phyloP scores from a whole-genome alignment of 768 basidiomycete species.

The Candolleomyces aberdarensis region DNA sequence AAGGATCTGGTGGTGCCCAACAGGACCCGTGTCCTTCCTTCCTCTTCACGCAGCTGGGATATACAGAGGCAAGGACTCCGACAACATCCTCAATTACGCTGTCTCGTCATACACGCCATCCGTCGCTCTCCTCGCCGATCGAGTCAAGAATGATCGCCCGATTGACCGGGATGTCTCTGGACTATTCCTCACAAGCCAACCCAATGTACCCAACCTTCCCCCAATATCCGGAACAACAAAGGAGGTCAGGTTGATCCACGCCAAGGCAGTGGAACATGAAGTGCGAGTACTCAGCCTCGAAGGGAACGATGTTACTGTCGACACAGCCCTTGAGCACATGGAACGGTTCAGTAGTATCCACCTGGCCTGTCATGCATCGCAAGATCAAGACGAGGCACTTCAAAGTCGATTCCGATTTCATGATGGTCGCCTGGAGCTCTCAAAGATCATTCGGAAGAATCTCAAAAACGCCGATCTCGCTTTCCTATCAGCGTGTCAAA shows the following conservation, averaged over 20 bases:
- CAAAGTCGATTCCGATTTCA: slow-evolving; percentile 21
- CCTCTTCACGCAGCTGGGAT: slow-evolving; percentile 4
- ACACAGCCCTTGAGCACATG: slow-evolving; percentile 11
- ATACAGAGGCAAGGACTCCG: neutral
- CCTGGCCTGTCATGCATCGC: slow-evolving; percentile 30
- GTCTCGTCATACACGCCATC: slow-evolving; percentile 7
- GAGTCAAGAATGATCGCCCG: neutral
- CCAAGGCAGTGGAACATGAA: neutral
- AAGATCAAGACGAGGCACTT: slow-evolving; percentile 23
- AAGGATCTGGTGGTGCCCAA: slow-evolving; percentile 7
- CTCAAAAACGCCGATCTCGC: slow-evolving; percentile 24
- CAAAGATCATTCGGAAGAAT: slow-evolving; percentile 6
- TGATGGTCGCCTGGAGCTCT: slow-evolving; percentile 16
- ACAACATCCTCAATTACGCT: neutral
- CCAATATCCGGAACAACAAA: slow-evolving; percentile 8
- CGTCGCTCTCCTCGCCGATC: neutral
- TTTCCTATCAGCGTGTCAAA: slow-evolving; percentile 35
- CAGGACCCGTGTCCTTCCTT: neutral
- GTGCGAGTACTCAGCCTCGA: slow-evolving; percentile 18
- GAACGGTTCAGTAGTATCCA: slow-evolving; percentile 21
- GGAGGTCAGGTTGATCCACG: slow-evolving; percentile 5
- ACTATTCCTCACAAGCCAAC: slow-evolving; percentile 2
- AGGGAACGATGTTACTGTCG: slow-evolving; percentile 11
- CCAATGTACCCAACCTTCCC: neutral
- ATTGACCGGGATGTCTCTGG: neutral